Conservation (phyloP, 2,329 filamentous ascomycete genomes). For the Lachnellula subtilissima region DNA sequence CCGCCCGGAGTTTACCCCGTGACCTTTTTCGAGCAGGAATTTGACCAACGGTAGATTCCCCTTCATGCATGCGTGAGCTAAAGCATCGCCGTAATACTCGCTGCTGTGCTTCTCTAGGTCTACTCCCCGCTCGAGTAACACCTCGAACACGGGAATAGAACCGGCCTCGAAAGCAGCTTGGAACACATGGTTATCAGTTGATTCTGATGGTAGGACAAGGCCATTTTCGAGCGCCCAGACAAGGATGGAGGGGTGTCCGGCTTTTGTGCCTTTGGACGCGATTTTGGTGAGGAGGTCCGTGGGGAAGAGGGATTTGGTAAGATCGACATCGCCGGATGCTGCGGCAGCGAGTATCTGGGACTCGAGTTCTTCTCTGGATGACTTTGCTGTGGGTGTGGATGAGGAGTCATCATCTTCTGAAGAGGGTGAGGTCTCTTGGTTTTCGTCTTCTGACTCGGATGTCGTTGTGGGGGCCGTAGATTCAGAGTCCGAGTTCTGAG, state of each 20-base stretch:
- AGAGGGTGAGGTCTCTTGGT: too few relatives aligned
- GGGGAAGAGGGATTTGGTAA: neutral
- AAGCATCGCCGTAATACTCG: neutral
- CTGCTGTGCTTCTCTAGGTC: neutral
- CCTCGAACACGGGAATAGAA: neutral
- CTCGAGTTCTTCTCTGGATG: neutral
- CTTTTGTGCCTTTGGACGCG: neutral
- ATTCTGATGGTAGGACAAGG: neutral
- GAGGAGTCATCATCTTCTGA: too few relatives aligned
- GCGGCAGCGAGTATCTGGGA: neutral
- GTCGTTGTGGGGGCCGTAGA: too few relatives aligned
- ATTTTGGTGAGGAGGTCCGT: neutral
- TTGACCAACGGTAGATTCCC: neutral
- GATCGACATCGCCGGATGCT: neutral
- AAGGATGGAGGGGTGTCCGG: neutral
- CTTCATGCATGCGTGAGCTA: neutral
- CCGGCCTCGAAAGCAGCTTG: neutral
- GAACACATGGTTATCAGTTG: neutral
- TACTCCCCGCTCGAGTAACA: neutral
- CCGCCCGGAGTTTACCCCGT: neutral
- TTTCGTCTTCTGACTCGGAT: too few relatives aligned
- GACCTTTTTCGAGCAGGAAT: slow-evolving; percentile 1
- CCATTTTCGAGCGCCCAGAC: neutral
- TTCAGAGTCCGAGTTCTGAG: too few relatives aligned
- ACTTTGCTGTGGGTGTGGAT: too few relatives aligned